Evolutionary conservation across 352 stramenopile genomes (phyloP).

Genomic region (Albugo laibachii): DNA sequence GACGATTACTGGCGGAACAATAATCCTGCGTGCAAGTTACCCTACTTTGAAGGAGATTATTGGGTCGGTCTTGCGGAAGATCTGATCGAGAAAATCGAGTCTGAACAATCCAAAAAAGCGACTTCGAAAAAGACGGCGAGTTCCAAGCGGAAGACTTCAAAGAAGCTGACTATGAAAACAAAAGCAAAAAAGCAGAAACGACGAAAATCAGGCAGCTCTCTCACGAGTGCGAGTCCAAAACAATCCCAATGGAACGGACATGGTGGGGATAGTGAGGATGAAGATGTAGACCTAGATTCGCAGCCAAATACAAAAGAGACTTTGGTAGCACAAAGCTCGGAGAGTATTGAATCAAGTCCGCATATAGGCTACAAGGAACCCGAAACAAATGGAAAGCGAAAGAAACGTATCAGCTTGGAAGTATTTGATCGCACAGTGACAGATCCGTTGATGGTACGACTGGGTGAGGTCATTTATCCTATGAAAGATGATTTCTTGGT

Average conservation of each 20-base stretch:
- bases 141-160: slow-evolving; percentile 33
- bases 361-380: neutral
- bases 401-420: slow-evolving; percentile 27
- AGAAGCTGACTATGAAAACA: slow-evolving; percentile 49
- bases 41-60: slow-evolving; percentile 79
- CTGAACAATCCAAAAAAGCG: slow-evolving; percentile 60
- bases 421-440: slow-evolving; percentile 38
- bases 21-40: slow-evolving; percentile 63
- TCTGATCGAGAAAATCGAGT: slow-evolving; percentile 78
- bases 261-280: slow-evolving; percentile 19
- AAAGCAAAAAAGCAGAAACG: slow-evolving; percentile 67
- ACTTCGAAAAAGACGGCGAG: slow-evolving; percentile 39
- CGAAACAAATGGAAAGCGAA: slow-evolving; percentile 15
- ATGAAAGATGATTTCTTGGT: slow-evolving; percentile 85
- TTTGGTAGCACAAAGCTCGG: neutral
- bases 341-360: neutral
- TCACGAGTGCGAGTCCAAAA: slow-evolving; percentile 1
- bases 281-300: slow-evolving; percentile 16
- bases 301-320: neutral
- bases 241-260: slow-evolving; percentile 18
- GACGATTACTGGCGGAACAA: slow-evolving; percentile 87
- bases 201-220: slow-evolving; percentile 14
- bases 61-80: slow-evolving; percentile 76
- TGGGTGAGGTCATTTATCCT: slow-evolving; percentile 71
- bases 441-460: slow-evolving; percentile 68